Percentiles rank a stretch among this genome's conserved stretches.
These are phyloP conservation scores for Xylariaceae sp. DNA, from an alignment of 2,329 filamentous ascomycete species.

Conservation along the genomic window DNA sequence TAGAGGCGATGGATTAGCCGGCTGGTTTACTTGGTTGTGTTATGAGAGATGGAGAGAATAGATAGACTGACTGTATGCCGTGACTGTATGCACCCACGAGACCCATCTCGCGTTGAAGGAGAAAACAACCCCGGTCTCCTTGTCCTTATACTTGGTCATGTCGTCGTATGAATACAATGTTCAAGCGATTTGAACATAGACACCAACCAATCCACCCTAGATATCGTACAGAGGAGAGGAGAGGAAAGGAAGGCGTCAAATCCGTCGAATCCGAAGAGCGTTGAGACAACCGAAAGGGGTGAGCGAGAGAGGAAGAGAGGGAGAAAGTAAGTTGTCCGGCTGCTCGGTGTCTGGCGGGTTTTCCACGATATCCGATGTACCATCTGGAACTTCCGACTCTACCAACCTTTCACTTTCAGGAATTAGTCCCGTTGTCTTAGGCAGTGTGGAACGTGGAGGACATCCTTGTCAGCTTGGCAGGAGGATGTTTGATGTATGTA, in stretches of 20 bases:
- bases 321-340: conserved; percentile 2
- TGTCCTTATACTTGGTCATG: conserved; percentile 60
- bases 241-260: not conserved
- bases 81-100: conserved; percentile 80
- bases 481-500: too few species aligned
- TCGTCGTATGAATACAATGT: conserved; percentile 1
- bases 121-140: conserved; percentile 61
- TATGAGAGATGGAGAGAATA: not conserved
- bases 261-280: too few species aligned
- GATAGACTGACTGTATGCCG: conserved; percentile 72
- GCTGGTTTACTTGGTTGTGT: not conserved
- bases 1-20: conserved; percentile 39
- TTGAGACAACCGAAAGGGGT: too few species aligned
- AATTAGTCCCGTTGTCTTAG: too few species aligned
- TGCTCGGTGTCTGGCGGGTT: conserved; percentile 9
- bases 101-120: conserved; percentile 86
- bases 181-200: not conserved
- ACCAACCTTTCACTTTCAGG: too few species aligned
- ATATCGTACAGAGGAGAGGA: too few species aligned
- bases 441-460: not conserved
- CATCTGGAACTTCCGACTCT: not conserved
- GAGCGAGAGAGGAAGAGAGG: too few species aligned
- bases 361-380: not conserved
- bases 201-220: too few species aligned
- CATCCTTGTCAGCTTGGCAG: not conserved